A percentile compares a stretch with the other conserved stretches of the same genome.
Conservation (phyloP, 1,139 yeast genomes). For the Barnettozyma hawaiiensis region DNA sequence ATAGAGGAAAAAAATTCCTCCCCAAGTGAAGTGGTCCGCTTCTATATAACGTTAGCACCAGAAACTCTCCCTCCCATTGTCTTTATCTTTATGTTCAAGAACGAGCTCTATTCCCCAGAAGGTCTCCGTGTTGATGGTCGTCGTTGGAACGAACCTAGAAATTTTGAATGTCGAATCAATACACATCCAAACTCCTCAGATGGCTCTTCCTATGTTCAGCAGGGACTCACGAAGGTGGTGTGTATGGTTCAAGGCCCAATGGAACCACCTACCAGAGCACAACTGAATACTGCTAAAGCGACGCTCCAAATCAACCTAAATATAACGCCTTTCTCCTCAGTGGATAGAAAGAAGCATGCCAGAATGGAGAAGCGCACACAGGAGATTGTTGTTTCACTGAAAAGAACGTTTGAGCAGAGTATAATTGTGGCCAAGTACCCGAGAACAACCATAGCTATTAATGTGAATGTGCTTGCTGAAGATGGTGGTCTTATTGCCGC, state of each 20-base stretch:
- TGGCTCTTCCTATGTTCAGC: conserved; percentile 89
- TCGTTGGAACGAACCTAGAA: conserved; percentile 87
- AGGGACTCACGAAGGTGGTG: conserved; percentile 85
- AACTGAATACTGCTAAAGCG: conserved; percentile 41
- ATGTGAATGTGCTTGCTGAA: conserved; percentile 73
- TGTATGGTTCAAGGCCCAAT: conserved; percentile 87
- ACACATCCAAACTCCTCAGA: conserved; percentile 88
- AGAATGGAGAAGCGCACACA: conserved; percentile 65
- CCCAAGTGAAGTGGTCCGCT: too few relatives aligned
- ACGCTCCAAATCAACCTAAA: conserved; percentile 59
- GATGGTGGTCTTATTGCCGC: conserved; percentile 87
- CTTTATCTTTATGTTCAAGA: conserved; percentile 48
- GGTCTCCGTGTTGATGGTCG: conserved; percentile 92
- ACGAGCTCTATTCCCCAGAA: conserved; percentile 89
- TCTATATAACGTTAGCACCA: too few relatives aligned
- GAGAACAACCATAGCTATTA: conserved; percentile 69
- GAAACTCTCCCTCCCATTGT: too few relatives aligned
- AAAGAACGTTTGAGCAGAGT: conserved; percentile 77
- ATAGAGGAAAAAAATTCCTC: too few relatives aligned
- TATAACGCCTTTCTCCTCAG: conserved; percentile 76
- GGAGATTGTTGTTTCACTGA: conserved; percentile 70
- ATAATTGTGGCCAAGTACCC: conserved; percentile 73
- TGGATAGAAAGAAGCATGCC: conserved; percentile 59
- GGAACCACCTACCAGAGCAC: conserved; percentile 62
- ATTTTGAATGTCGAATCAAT: conserved; percentile 72